Evolutionary conservation across 257 asterid genomes (phyloP).

Genomic region (Solanum lycopersicoides): DNA sequence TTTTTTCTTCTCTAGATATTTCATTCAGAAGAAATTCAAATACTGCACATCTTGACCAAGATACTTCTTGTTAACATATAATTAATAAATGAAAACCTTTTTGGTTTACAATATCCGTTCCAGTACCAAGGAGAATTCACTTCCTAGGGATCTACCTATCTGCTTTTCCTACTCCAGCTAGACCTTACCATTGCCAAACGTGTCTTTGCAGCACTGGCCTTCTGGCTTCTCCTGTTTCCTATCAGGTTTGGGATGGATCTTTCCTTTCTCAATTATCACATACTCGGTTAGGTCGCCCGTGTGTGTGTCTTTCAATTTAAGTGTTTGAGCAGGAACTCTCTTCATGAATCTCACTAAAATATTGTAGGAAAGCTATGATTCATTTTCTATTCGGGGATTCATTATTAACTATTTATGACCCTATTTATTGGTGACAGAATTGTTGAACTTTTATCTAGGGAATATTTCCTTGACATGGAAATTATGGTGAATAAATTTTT

Average conservation of each 20-base stretch:
- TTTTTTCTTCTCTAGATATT: background rate
- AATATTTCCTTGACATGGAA: background rate
- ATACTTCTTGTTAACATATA: background rate
- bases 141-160: background rate
- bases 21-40: background rate
- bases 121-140: background rate
- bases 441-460: background rate
- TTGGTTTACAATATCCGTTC: background rate
- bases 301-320: background rate
- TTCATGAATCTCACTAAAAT: background rate
- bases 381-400: background rate
- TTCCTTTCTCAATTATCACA: background rate
- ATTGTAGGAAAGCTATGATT: background rate
- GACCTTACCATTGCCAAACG: background rate
- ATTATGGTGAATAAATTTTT: background rate
- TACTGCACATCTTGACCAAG: background rate
- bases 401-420: background rate
- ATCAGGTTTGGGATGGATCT: background rate
- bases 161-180: background rate
- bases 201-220: background rate
- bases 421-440: background rate
- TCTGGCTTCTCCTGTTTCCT: background rate
- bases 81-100: background rate
- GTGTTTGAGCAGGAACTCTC: background rate
- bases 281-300: background rate